Evolutionary conservation across 139 green algal genomes (phyloP), one percentile per base, ranked within the genome.

Genomic region (Yamagishiella unicocca): DNA sequence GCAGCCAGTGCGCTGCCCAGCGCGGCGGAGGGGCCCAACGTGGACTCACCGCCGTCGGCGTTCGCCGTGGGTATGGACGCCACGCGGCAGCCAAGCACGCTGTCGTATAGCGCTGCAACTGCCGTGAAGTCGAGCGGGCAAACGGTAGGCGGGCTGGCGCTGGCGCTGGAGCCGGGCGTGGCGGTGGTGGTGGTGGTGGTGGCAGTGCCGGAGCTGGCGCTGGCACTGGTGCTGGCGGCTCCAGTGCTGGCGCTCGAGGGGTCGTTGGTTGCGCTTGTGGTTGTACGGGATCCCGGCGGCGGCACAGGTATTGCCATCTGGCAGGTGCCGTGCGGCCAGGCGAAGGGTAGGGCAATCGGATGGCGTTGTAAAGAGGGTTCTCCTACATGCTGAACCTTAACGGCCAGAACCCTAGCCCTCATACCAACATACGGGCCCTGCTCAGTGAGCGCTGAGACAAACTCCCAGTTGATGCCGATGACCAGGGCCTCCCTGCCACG

Each of bases 51-150:
- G 68, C 7, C 68, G 40, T 40, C 70, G 70, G 38, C 38, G 25
- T 33, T 40, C 37, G 25, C 17, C 40, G 70, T 35, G 12, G 38
- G 38, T 24, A 35, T 78, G 6, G 70, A 54, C 38, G 14, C 50
- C 50, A 78, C 70, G 25, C 58, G 35, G 8, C 38, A 79, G 29
- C 79, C 79, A 0, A 86, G 31, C 22, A 86, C 43, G 53, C 46
- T 58, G 22, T 84, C 80, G 61, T 84, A 77, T 50, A 82, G 43
- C 43, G 58, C n/a, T 0, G 64, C 80, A 2, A 86, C 43, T 4
- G 80, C 62, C 31, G 62, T 61, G 64, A 86, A 86, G 64, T 86
- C 80, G 2, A 86, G 19, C 5, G 64, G 43, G 35, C 80, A 86
- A 1, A 53, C 17, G 7, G 50, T 7, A 9, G 33, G 33, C 31